phyloP scores from a whole-genome alignment of 306 rosid genomes.

The Gastrolobium villosum region DNA sequence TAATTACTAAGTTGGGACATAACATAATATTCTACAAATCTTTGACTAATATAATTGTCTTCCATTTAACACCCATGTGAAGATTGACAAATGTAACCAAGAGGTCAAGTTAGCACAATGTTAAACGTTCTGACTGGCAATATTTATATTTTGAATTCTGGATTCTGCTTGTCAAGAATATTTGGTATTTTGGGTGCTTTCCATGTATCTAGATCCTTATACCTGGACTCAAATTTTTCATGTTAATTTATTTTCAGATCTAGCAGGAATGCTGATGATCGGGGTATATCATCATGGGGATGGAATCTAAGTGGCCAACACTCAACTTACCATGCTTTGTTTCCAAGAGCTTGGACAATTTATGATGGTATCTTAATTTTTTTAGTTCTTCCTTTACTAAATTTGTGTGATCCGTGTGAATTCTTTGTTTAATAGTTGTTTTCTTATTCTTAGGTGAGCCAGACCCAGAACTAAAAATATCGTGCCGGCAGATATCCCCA shows the following conservation, averaged over 20 bases:
- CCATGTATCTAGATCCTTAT: constrained; percentile 27
- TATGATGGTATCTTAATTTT: constrained; percentile 81
- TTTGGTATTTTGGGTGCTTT: constrained; percentile 39
- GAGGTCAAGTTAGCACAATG: constrained; percentile 10
- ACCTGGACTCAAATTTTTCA: constrained; percentile 31
- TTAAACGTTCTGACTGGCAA: constrained; percentile 10
- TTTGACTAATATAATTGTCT: constrained; percentile 30
- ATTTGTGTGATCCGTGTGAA: constrained; percentile 16
- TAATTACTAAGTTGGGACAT: not conserved
- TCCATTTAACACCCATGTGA: not conserved
- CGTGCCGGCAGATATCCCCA: constrained; percentile 98
- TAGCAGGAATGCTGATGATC: constrained; percentile 75
- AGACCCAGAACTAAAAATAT: constrained; percentile 92
- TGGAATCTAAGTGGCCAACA: constrained; percentile 98
- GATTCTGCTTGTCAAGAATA: not conserved
- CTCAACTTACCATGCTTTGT: constrained; percentile 98
- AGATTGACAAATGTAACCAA: constrained; percentile 9
- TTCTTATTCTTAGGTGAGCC: constrained; percentile 80
- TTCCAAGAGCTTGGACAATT: constrained; percentile 99
- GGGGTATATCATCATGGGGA: constrained; percentile 98
- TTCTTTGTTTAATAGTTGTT: constrained; percentile 41
- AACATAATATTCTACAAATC: not conserved
- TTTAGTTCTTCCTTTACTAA: constrained; percentile 33
- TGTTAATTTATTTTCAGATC: constrained; percentile 45
- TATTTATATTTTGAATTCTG: constrained; percentile 17